Evolutionary conservation across 768 basidiomycete genomes (phyloP).

Genomic region (Trametes gibbosa): DNA sequence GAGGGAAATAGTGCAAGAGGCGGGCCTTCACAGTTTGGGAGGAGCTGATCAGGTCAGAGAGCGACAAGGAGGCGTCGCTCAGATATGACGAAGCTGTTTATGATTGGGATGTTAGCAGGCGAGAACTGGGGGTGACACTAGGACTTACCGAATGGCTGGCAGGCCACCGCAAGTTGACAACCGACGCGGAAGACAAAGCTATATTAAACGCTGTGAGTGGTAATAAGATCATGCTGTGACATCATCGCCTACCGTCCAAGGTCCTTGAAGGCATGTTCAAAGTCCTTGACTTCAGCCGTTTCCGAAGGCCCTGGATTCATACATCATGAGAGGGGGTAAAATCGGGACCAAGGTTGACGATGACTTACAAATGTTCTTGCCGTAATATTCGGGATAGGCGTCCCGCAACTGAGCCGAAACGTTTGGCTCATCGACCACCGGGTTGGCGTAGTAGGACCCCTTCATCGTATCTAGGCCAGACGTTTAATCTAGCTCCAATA

Average conservation of each 20-base stretch:
- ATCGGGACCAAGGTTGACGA: neutral
- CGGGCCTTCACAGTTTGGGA: constrained; percentile 90
- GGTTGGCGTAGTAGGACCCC: constrained; percentile 93
- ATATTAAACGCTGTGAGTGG: neutral
- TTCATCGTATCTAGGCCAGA: constrained; percentile 71
- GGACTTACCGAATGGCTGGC: constrained; percentile 79
- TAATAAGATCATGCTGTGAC: neutral
- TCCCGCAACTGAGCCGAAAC: constrained; percentile 53
- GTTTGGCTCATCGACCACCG: constrained; percentile 62
- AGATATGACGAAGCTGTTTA: constrained; percentile 60
- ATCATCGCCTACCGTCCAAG: constrained; percentile 56
- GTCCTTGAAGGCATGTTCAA: constrained; percentile 86
- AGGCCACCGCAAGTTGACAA: constrained; percentile 76
- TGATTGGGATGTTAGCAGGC: neutral
- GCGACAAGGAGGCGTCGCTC: constrained; percentile 61
- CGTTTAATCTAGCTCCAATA: too few relatives aligned
- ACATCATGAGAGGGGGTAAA: neutral
- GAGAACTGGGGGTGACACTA: neutral
- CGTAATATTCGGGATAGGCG: constrained; percentile 81
- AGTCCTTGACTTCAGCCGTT: constrained; percentile 64
- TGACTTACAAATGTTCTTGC: constrained; percentile 76
- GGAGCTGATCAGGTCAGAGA: constrained; percentile 66
- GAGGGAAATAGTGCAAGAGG: constrained; percentile 94
- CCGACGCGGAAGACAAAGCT: constrained; percentile 86
- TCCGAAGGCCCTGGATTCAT: constrained; percentile 58